These are phyloP conservation scores for Trichophyton equinum DNA, from an alignment of 2,329 filamentous ascomycete genomes.

Conservation along the genomic window DNA sequence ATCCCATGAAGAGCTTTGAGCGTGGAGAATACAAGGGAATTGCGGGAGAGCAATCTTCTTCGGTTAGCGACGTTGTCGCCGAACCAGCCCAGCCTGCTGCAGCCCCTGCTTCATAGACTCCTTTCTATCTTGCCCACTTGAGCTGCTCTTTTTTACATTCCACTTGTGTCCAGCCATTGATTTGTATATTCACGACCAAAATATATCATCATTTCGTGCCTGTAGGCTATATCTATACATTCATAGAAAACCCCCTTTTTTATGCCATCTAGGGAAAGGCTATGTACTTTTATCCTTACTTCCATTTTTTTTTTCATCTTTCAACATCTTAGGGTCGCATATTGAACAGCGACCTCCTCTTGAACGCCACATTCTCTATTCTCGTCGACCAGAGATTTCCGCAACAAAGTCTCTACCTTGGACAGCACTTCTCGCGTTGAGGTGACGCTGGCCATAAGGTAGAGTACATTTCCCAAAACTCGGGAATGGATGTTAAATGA, in stretches of 20 bases:
- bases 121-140: not conserved
- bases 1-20: conserved; percentile 57
- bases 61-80: not conserved
- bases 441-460: conserved; percentile 47
- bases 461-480: conserved; percentile 49
- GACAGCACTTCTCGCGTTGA: conserved; percentile 32
- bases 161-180: not conserved
- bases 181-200: conserved; percentile 1
- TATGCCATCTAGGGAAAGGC: not conserved
- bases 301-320: not conserved
- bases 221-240: conserved; percentile 2
- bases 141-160: not conserved
- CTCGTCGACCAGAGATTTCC: conserved; percentile 21
- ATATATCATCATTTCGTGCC: not conserved
- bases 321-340: not conserved
- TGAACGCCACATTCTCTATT: not conserved
- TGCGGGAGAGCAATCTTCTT: not conserved
- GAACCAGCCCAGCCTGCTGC: not conserved
- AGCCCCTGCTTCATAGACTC: not conserved
- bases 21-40: conserved; percentile 16
- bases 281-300: not conserved
- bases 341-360: not conserved
- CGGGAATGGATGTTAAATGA: conserved; percentile 43
- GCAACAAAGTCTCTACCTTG: conserved; percentile 31
- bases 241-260: not conserved